Base-by-base conservation (phyloP, 176 grass and related monocot genomes). In the Juncus inflexus region DNA sequence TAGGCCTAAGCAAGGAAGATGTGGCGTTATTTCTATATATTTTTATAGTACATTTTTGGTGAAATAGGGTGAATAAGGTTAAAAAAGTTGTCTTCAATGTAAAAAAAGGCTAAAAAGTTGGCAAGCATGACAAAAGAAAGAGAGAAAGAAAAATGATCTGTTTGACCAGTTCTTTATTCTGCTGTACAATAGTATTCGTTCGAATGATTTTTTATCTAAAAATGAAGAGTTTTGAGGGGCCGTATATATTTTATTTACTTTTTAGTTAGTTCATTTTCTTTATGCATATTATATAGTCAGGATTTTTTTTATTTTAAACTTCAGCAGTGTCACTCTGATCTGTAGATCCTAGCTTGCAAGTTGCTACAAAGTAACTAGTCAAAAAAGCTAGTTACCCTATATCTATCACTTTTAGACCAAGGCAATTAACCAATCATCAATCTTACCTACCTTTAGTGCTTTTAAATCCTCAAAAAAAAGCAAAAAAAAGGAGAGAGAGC, bases 401-500 rank as follows among this genome's bases (percentile, higher is more conserved):
- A 90, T 72, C 90, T 75, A 78, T 82, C 86, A 86, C 86, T 90
- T 83, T 72, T 76, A 76, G 67, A 65, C 74, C 76, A 86, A 86
- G 86, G 74, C 75, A 71, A 86, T 76, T 89, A 86, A 74, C 65
- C 77, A 77, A 70, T 85, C 73, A 86, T 72, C 77, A 86, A 74
- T 65, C 73, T 76, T 79, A 95, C 90, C 86, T 74, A 95, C 84
- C 83, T 75, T 16, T 76, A 76, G 63, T 85, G 58, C 83, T 67
- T 50, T 86, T 51, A 69, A 76, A 56, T 70, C 55, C 52, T 83
- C 66, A 73, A 61, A 63, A n/a, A 67, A 63, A 77, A 63, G 15
- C 38, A 67, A 1, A 62, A 47, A 70, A 60, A 61, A 78, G 40
- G 49, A 78, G 80, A 19, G 9, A 12, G 68, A 80, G 67, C 49